phyloP scores from a whole-genome alignment of 306 rosid species.

The Mucuna pruriens region DNA sequence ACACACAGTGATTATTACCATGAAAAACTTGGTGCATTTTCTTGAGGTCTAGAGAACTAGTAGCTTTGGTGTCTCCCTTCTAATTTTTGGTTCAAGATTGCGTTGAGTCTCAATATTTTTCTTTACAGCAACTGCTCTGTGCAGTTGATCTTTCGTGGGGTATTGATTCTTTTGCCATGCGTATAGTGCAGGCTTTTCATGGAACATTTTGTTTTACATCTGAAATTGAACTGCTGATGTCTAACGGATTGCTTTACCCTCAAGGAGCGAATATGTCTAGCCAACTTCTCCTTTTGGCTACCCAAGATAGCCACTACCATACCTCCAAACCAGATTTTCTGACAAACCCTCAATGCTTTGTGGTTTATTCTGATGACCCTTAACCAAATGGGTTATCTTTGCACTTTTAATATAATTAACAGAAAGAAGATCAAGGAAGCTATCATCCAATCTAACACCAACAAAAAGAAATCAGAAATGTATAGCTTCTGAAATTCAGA shows the following conservation, averaged over 20 bases:
- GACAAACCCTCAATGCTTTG: background rate
- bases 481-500: background rate
- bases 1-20: conserved; percentile 35
- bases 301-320: conserved; percentile 42
- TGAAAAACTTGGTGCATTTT: conserved; percentile 19
- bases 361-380: conserved; percentile 14
- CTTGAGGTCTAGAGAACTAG: conserved; percentile 44
- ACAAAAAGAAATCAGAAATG: background rate
- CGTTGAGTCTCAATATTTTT: conserved; percentile 54
- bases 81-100: conserved; percentile 45
- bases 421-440: background rate
- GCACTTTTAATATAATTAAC: background rate
- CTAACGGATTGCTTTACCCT: conserved; percentile 43
- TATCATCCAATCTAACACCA: background rate
- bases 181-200: conserved; percentile 84
- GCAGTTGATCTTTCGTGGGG: conserved; percentile 53
- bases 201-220: conserved; percentile 68
- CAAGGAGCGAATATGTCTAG: conserved; percentile 27
- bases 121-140: conserved; percentile 57
- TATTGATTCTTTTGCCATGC: conserved; percentile 85
- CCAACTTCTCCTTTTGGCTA: conserved; percentile 47
- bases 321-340: background rate
- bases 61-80: conserved; percentile 51
- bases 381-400: background rate
- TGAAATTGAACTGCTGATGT: conserved; percentile 63